Percentiles rank a stretch among this genome's conserved stretches.
These are phyloP conservation scores for Ceratocystis huliohia DNA, from an alignment of 2,329 filamentous ascomycete genomes.

Conservation along the genomic window DNA sequence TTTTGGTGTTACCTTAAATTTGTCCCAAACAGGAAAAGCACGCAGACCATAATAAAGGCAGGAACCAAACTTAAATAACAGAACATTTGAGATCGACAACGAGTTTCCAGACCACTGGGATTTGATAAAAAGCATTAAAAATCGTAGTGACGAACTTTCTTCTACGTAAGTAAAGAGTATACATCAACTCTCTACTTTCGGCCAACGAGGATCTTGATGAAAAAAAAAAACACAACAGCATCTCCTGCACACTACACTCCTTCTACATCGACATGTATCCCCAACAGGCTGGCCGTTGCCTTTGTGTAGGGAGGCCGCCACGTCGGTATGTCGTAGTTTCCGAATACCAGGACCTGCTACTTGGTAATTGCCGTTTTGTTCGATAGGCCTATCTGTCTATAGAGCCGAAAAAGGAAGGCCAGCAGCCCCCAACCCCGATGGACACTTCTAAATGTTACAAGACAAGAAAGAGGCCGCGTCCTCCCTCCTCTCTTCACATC, in stretches of 20 bases:
- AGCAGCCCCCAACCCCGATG: background rate
- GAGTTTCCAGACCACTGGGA: background rate
- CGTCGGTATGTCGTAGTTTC: background rate
- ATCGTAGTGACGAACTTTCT: background rate
- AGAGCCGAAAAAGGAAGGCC: background rate
- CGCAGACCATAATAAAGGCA: background rate
- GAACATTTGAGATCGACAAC: conserved; percentile 2
- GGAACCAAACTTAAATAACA: background rate
- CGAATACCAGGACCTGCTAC: no score
- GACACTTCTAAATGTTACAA: background rate
- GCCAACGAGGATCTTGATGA: background rate
- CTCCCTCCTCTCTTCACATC: background rate
- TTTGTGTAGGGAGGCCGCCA: background rate
- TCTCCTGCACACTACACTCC: no score
- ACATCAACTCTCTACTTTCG: background rate
- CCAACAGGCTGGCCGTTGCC: background rate
- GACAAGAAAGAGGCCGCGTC: background rate
- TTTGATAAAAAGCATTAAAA: background rate
- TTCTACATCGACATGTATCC: background rate
- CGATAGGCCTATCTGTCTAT: background rate
- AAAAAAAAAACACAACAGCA: no score
- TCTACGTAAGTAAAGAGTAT: background rate
- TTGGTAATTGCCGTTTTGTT: background rate
- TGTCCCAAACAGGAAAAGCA: conserved; percentile 2
- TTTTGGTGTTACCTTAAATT: conserved; percentile 2